Evolutionary conservation across 352 stramenopile genomes (phyloP), one percentile per base, ranked within the genome.

Genomic region (Phytophthora melonis): DNA sequence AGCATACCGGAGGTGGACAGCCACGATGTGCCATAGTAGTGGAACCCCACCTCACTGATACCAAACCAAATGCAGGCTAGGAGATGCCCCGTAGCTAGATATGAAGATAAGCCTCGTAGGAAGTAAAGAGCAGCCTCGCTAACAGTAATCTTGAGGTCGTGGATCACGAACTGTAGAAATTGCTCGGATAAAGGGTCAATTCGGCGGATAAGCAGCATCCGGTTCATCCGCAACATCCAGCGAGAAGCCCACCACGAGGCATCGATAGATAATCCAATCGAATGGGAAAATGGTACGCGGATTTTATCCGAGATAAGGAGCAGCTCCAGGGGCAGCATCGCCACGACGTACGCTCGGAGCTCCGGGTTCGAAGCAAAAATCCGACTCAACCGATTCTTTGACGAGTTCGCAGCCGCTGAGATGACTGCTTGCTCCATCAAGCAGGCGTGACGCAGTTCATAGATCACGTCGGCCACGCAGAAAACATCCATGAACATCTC

Each of bases 61-160:
- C 71, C 59, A 66, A 81, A 92, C 85, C 85, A 94, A 65, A 86
- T 61, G 25, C 83, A 92, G 0, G 82, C 83, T 41, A 94, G 86
- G 47, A 86, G 78, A 58, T 94, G 87, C 4, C 78, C 85, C 63
- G 86, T 89, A 6, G 79, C 61, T 16, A 93, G 23, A 58, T 91
- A 94, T 6, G 71, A 75, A 0, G 30, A 43, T 5, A 94, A 60
- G 2, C 75, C 85, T 0, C 83, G 70, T 3, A 68, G 14, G 16
- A 93, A 92, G 27, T 79, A 81, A 0, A 94, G 68, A 16, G 63
- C 16, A 0, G 73, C 61, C 41, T 94, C 87, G 0, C 49, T 72
- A 7, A 91, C 62, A 6, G 77, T 73, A 16, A 86, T 3, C 59
- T 90, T 90, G 32, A 87, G 50, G 11, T 92, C 81, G 75, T 91